Evolutionary conservation across 192 early-diverging fungal species (phyloP).

Genomic region (Dissophora globulifera): DNA sequence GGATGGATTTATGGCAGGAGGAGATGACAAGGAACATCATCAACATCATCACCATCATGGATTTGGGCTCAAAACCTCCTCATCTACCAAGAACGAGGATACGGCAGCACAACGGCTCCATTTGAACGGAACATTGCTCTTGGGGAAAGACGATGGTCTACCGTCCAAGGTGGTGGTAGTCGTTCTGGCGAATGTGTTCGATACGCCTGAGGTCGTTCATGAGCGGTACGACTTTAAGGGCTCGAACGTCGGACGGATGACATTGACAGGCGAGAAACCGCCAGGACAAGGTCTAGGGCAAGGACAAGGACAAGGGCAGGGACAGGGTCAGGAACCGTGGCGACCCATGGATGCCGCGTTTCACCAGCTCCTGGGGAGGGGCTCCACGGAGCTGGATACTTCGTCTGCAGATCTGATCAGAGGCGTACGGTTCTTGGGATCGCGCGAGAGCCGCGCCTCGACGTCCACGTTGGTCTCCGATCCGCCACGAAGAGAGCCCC

Average conservation of each 20-base stretch:
- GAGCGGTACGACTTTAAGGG: conserved; percentile 53
- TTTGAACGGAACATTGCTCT: conserved; percentile 38
- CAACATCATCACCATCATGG: conserved; percentile 1
- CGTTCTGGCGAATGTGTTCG: conserved; percentile 47
- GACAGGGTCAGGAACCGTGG: too few relatives aligned
- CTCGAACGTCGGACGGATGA: conserved; percentile 40
- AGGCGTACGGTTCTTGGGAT: too few relatives aligned
- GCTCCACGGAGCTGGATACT: neutral
- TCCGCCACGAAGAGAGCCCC: too few relatives aligned
- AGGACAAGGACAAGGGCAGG: too few relatives aligned
- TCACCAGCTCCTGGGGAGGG: too few relatives aligned
- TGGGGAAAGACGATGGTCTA: conserved; percentile 25
- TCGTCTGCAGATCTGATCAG: neutral
- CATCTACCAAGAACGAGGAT: conserved; percentile 6
- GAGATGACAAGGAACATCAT: neutral
- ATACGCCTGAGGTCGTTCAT: conserved; percentile 38
- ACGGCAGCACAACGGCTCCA: conserved; percentile 34
- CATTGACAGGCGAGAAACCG: neutral
- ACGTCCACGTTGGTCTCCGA: too few relatives aligned
- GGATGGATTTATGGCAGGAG: conserved; percentile 1
- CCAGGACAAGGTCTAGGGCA: neutral
- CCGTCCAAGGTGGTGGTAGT: conserved; percentile 46
- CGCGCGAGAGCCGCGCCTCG: neutral
- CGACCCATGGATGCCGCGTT: too few relatives aligned
- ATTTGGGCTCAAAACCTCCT: neutral